phyloP scores from a whole-genome alignment of 2,329 filamentous ascomycete species.

The Helotiales sp. region DNA sequence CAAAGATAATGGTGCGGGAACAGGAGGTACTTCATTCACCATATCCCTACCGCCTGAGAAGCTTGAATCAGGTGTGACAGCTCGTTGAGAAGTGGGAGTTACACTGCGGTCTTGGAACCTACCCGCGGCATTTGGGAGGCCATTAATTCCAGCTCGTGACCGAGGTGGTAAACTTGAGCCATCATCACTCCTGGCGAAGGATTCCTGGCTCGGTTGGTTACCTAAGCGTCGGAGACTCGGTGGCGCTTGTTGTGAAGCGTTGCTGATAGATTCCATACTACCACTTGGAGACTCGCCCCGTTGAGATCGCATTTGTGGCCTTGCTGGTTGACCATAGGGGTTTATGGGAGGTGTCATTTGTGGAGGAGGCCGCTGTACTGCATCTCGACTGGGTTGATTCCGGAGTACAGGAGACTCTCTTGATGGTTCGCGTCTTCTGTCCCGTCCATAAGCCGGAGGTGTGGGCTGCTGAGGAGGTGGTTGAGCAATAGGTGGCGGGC shows the following conservation, averaged over 20 bases:
- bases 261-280: slow-evolving; percentile 34
- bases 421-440: slow-evolving; percentile 35
- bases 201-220: slow-evolving; percentile 43
- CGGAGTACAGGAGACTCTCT: slow-evolving; percentile 35
- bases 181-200: slow-evolving; percentile 41
- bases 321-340: slow-evolving; percentile 33
- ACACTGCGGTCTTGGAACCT: slow-evolving; percentile 42
- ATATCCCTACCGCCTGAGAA: slow-evolving; percentile 32
- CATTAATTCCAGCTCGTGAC: slow-evolving; percentile 41
- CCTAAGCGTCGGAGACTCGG: slow-evolving; percentile 36
- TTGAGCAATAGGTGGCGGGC: slow-evolving; percentile 30
- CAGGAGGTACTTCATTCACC: slow-evolving; percentile 36
- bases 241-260: slow-evolving; percentile 31
- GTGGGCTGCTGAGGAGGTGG: slow-evolving; percentile 29
- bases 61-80: slow-evolving; percentile 38
- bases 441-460: slow-evolving; percentile 35
- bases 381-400: slow-evolving; percentile 39
- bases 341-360: slow-evolving; percentile 30
- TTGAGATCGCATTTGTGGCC: slow-evolving; percentile 35
- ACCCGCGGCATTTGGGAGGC: slow-evolving; percentile 35
- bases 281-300: slow-evolving; percentile 40
- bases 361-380: slow-evolving; percentile 35
- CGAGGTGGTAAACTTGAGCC: slow-evolving; percentile 38
- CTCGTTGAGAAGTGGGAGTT: slow-evolving; percentile 39
- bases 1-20: slow-evolving; percentile 39